These are phyloP conservation scores for Centella asiatica DNA, from an alignment of 129 eudicot genomes.

Conservation along the genomic window DNA sequence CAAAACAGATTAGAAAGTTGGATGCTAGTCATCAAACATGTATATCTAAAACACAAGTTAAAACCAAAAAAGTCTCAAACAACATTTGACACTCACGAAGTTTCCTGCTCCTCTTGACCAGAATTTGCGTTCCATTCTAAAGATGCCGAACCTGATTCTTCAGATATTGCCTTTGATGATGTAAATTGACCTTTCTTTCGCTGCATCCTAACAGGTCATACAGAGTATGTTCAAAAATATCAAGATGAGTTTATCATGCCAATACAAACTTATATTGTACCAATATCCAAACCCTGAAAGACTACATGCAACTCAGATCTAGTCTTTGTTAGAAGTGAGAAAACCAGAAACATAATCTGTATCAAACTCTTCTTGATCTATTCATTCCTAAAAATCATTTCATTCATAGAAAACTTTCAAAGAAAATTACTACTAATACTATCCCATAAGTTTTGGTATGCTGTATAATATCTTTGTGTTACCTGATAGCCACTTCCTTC, in stretches of 20 bases:
- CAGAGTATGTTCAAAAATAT: constrained; percentile 8
- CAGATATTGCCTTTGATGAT: constrained; percentile 59
- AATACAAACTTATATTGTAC: no score
- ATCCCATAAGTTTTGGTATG: background rate
- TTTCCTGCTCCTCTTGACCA: constrained; percentile 64
- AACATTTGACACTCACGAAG: constrained; percentile 44
- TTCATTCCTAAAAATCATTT: background rate
- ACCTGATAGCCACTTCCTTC: constrained; percentile 97
- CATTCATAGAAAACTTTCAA: background rate
- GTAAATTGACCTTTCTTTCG: constrained; percentile 94
- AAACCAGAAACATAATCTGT: no score
- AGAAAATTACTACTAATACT: background rate
- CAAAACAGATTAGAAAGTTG: background rate
- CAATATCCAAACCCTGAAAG: background rate
- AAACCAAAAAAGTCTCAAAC: background rate
- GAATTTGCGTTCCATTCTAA: constrained; percentile 63
- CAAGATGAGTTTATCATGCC: no score
- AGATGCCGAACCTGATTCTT: constrained; percentile 52
- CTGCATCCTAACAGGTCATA: constrained; percentile 57
- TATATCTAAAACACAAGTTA: background rate
- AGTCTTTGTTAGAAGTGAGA: background rate
- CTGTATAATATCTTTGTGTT: constrained; percentile 4
- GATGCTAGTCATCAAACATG: background rate
- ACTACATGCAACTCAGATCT: background rate
- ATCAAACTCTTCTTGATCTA: no score